Evolutionary conservation across 306 rosid species (phyloP).

Genomic region (Glycyrrhiza uralensis): DNA sequence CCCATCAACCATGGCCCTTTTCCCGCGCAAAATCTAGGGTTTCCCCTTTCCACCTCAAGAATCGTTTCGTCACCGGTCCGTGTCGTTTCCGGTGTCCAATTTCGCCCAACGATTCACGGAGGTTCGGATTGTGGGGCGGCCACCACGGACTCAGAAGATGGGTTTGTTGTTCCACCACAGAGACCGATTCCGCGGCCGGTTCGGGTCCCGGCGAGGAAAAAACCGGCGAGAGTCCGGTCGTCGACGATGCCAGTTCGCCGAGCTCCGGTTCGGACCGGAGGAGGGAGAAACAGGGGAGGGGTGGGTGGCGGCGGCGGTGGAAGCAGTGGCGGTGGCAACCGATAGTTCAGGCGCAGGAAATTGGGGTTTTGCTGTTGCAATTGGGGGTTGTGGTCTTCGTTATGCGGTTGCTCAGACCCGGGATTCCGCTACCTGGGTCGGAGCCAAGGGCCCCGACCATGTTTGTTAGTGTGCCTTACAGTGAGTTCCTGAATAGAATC

Average conservation of each 20-base stretch:
- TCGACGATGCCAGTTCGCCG: neutral
- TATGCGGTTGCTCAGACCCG: constrained; percentile 79
- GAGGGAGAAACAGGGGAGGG: constrained; percentile 58
- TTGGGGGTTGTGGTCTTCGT: constrained; percentile 72
- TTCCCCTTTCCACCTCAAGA: constrained; percentile 19
- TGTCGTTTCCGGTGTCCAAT: constrained; percentile 23
- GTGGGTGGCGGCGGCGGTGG: constrained; percentile 78
- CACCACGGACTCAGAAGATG: constrained; percentile 32
- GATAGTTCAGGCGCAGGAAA: constrained; percentile 70
- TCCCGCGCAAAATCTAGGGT: constrained; percentile 47
- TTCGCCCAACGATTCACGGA: constrained; percentile 34
- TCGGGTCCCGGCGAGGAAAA: constrained; percentile 48
- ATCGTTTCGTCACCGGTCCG: constrained; percentile 31
- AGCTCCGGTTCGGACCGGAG: constrained; percentile 53
- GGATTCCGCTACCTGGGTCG: constrained; percentile 70
- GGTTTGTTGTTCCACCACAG: constrained; percentile 33
- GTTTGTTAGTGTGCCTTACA: constrained; percentile 73
- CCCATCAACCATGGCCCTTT: constrained; percentile 39
- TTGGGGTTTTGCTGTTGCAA: constrained; percentile 70
- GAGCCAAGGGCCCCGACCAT: constrained; percentile 42
- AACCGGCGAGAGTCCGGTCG: constrained; percentile 52
- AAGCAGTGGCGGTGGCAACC: constrained; percentile 90
- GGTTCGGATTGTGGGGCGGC: constrained; percentile 41
- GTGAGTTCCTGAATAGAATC: constrained; percentile 78
- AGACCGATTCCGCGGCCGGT: constrained; percentile 63